phyloP scores from a whole-genome alignment of 78 protist species.

The Polysphondylium violaceum region DNA sequence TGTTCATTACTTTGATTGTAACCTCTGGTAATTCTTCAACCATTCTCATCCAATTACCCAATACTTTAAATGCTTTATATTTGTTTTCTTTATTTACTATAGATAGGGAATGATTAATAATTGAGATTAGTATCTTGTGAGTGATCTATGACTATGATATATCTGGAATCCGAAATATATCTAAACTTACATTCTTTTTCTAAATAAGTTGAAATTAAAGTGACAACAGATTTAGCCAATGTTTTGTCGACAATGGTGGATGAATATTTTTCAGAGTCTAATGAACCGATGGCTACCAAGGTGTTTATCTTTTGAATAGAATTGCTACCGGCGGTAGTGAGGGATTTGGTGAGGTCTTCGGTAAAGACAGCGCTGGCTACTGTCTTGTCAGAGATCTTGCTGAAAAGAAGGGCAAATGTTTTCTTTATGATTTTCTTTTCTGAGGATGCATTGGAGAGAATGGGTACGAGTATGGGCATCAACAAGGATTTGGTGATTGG shows the following conservation, averaged over 20 bases:
- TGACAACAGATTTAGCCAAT: slow-evolving; percentile 18
- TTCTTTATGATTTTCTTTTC: slow-evolving; percentile 16
- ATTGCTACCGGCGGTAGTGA: slow-evolving; percentile 29
- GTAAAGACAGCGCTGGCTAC: background rate
- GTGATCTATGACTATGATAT: too few species aligned
- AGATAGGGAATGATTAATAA: too few species aligned
- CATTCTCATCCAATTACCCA: slow-evolving; percentile 13
- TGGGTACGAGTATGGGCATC: slow-evolving; percentile 45
- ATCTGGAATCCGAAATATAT: too few species aligned
- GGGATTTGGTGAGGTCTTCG: slow-evolving; percentile 26
- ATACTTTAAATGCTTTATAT: slow-evolving; percentile 44
- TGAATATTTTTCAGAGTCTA: background rate
- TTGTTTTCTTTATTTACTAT: slow-evolving; percentile 59
- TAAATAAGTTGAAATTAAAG: slow-evolving; percentile 32
- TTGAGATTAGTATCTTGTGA: too few species aligned
- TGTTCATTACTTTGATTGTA: slow-evolving; percentile 27
- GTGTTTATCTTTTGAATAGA: slow-evolving; percentile 21
- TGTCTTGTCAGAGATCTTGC: slow-evolving; percentile 16
- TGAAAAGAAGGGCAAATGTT: background rate
- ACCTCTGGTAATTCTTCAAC: slow-evolving; percentile 36
- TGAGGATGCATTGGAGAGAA: background rate
- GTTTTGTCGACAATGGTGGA: background rate
- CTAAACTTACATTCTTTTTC: slow-evolving; percentile 80
- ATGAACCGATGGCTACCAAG: slow-evolving; percentile 1
- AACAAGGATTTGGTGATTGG: slow-evolving; percentile 9